These are phyloP conservation scores for Panus rudis DNA, from an alignment of 768 basidiomycete genomes.

Conservation along the genomic window DNA sequence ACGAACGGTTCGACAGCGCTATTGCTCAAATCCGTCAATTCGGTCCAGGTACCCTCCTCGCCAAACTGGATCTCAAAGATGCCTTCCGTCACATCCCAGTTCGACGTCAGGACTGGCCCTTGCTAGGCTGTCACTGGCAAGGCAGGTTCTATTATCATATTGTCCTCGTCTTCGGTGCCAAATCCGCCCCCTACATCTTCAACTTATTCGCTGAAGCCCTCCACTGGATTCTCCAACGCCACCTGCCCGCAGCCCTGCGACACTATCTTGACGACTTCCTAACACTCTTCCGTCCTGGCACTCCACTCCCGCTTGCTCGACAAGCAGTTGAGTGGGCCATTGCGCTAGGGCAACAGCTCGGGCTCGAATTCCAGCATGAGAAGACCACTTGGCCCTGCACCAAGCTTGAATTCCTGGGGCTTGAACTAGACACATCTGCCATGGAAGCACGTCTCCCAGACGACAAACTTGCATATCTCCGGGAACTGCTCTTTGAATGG, in stretches of 20 bases:
- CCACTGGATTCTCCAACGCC: conserved; percentile 32
- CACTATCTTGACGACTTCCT: conserved; percentile 35
- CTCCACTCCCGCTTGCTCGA: too few relatives aligned
- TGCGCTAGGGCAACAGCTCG: too few relatives aligned
- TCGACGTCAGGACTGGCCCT: conserved; percentile 23
- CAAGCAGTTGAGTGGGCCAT: too few relatives aligned
- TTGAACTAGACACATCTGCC: too few relatives aligned
- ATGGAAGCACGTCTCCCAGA: too few relatives aligned
- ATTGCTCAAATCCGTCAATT: conserved; percentile 18
- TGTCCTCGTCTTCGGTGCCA: conserved; percentile 27
- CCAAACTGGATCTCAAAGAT: conserved; percentile 30
- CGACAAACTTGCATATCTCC: too few relatives aligned
- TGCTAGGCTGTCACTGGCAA: conserved; percentile 28
- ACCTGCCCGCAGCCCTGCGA: conserved; percentile 24
- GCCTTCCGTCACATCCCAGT: conserved; percentile 33
- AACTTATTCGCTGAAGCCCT: conserved; percentile 33
- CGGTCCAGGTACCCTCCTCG: conserved; percentile 24
- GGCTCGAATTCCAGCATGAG: too few relatives aligned
- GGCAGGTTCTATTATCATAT: conserved; percentile 22
- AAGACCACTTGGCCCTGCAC: too few relatives aligned
- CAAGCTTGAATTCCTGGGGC: too few relatives aligned
- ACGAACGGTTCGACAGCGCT: too few relatives aligned
- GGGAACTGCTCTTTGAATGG: too few relatives aligned
- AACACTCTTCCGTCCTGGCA: too few relatives aligned
- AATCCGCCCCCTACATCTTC: conserved; percentile 32